A percentile compares a stretch with the other conserved stretches of the same genome.
Conservation (phyloP, 768 basidiomycete genomes). For the Auriscalpium vulgare region DNA sequence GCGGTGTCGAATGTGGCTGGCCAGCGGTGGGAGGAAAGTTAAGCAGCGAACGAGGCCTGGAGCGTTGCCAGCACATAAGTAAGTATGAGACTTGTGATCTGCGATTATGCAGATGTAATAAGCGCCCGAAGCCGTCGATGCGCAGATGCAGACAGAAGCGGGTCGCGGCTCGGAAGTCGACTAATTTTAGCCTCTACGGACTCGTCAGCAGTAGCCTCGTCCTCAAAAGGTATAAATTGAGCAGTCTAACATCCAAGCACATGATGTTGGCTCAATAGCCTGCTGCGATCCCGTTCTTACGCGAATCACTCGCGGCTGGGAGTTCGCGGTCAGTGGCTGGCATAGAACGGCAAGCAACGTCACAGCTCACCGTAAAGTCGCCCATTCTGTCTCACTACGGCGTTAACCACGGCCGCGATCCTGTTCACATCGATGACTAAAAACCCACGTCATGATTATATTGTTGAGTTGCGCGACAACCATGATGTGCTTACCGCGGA, state of each 20-base stretch:
- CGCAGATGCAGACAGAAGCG: too few species aligned
- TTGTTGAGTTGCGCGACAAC: neutral
- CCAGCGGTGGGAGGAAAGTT: too few species aligned
- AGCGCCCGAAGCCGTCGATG: too few species aligned
- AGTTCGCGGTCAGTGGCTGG: neutral
- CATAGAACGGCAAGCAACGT: neutral
- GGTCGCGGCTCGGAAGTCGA: too few species aligned
- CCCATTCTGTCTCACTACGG: constrained; percentile 44
- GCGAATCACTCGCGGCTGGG: constrained; percentile 80
- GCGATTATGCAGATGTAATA: too few species aligned
- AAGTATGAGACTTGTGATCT: too few species aligned
- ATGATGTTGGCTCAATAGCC: constrained; percentile 49
- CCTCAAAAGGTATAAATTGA: neutral
- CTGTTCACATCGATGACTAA: constrained; percentile 60
- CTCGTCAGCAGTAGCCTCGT: too few species aligned
- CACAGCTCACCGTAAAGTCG: constrained; percentile 51
- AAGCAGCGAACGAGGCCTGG: too few species aligned
- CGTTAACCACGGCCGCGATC: constrained; percentile 72
- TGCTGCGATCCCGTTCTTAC: constrained; percentile 88
- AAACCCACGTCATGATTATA: neutral
- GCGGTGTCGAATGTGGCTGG: too few species aligned
- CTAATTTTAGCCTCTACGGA: too few species aligned
- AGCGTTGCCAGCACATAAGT: too few species aligned
- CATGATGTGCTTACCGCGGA: constrained; percentile 41
- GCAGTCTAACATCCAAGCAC: neutral